Evolutionary conservation across 31 red algal genomes (phyloP).

Genomic region (Odonthalia washingtoniensis): DNA sequence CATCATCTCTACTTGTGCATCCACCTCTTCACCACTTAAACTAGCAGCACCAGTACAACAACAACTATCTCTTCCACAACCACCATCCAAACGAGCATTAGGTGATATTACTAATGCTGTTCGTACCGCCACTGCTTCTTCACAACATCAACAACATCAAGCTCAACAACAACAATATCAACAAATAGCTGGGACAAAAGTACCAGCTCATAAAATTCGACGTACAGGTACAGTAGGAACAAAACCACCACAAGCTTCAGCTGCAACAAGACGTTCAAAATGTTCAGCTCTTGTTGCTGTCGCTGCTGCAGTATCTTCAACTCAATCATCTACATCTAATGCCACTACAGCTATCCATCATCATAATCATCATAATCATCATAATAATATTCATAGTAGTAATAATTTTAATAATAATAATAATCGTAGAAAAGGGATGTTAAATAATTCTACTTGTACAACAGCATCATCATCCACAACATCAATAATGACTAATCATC

Average conservation of each 20-base stretch:
- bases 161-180: no score
- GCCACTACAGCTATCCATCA: no score
- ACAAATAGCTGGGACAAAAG: no score
- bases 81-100: conserved; percentile 61
- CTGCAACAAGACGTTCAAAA: background rate
- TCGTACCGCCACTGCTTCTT: conserved; percentile 7
- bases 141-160: background rate
- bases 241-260: background rate
- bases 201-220: background rate
- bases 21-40: background rate
- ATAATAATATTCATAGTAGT: no score
- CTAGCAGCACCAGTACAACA: background rate
- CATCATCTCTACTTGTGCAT: background rate
- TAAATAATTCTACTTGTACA: no score
- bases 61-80: background rate
- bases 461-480: no score
- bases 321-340: background rate
- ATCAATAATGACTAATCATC: no score
- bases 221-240: background rate
- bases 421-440: no score
- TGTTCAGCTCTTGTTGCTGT: background rate
- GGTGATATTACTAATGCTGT: conserved; percentile 84
- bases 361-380: no score
- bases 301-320: background rate
- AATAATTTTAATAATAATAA: no score